These are phyloP conservation scores for Coriaria nepalensis DNA, from an alignment of 306 rosid species.

Conservation along the genomic window DNA sequence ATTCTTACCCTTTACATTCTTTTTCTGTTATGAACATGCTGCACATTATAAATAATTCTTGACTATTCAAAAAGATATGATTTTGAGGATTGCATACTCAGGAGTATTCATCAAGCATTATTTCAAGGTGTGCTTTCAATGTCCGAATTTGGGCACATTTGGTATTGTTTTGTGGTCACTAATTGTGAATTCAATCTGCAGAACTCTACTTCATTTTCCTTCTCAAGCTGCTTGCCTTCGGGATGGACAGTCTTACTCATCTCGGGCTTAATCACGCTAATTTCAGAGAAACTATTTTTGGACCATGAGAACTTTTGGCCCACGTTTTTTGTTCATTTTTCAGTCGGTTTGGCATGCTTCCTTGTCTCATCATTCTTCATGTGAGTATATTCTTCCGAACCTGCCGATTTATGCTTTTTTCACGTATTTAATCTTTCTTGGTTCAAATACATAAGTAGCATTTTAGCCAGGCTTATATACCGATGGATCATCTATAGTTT, in stretches of 20 bases:
- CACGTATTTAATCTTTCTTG: background rate
- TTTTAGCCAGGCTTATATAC: no score
- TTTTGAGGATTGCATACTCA: constrained; percentile 67
- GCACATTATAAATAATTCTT: constrained; percentile 24
- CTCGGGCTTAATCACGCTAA: constrained; percentile 48
- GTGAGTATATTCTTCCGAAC: constrained; percentile 19
- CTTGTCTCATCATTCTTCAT: constrained; percentile 50
- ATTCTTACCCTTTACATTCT: constrained; percentile 6
- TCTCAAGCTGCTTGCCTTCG: constrained; percentile 63
- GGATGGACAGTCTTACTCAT: constrained; percentile 60
- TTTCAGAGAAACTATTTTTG: constrained; percentile 69
- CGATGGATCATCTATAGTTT: no score
- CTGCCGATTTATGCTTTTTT: background rate
- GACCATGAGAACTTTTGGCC: constrained; percentile 61
- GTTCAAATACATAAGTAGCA: no score
- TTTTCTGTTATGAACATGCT: background rate
- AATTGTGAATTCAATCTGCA: constrained; percentile 18
- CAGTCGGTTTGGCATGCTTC: constrained; percentile 66
- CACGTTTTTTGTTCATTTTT: constrained; percentile 51
- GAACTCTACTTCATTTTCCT: constrained; percentile 66
- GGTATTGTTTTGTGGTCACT: background rate
- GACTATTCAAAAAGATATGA: constrained; percentile 63
- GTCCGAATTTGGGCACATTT: background rate
- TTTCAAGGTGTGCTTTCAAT: constrained; percentile 54
- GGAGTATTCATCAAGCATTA: constrained; percentile 52